phyloP scores from a whole-genome alignment of 495 filamentous ascomycete species.

The Podospora fimiseda region DNA sequence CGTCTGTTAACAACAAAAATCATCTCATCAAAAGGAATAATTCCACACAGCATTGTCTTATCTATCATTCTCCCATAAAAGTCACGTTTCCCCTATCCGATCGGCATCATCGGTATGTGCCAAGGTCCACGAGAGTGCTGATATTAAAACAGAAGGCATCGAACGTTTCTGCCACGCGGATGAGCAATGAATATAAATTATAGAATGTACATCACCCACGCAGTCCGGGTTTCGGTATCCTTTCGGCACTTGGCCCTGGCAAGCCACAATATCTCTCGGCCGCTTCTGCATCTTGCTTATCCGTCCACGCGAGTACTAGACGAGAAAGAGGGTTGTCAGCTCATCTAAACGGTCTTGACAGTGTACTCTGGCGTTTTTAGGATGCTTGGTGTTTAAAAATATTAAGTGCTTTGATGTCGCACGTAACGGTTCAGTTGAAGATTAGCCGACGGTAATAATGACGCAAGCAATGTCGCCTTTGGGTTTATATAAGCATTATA shows the following conservation, averaged over 20 bases:
- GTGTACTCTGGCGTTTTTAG: not conserved
- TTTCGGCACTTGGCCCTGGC: not conserved
- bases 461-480: not conserved
- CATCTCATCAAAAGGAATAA: too few relatives aligned
- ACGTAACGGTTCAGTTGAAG: not conserved
- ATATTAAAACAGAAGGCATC: not conserved
- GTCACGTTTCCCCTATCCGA: not conserved
- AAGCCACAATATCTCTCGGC: not conserved
- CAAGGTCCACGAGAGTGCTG: not conserved
- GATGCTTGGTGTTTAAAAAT: not conserved
- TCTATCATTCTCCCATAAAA: too few relatives aligned
- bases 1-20: too few relatives aligned
- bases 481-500: too few relatives aligned
- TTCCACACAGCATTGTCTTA: too few relatives aligned
- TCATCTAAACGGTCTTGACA: not conserved
- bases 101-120: not conserved
- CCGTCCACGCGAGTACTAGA: not conserved
- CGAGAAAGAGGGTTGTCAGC: not conserved
- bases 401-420: not conserved
- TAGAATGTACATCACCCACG: not conserved
- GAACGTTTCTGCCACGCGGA: not conserved
- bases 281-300: not conserved
- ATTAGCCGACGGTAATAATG: not conserved
- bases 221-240: not conserved
- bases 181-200: not conserved